Base-by-base conservation (phyloP, 495 filamentous ascomycete genomes). In the Thozetella sp. region DNA sequence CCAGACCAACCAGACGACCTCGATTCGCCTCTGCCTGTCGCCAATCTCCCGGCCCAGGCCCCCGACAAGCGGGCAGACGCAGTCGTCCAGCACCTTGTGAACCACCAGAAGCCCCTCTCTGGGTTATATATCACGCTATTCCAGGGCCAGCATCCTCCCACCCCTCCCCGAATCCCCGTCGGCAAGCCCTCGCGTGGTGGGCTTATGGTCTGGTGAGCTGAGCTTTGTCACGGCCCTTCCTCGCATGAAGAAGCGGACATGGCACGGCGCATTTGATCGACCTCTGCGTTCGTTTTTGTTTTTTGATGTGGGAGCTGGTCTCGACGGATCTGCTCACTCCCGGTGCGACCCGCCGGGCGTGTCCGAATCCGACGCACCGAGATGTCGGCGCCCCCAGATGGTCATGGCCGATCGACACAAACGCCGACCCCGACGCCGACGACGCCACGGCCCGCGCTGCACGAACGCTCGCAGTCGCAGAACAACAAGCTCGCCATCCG, bases 391-490 rank as follows among this genome's bases (percentile, higher is more conserved):
- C 66, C 71, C 56, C 55, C 65, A 30, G 51, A 56, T 56, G 67
- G 71, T 68, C 67, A 71, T 67, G 67, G 66, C 67, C 67, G 52
- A 57, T 53, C 69, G 23, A 63, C 64, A 62, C 83, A 9, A 20
- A 20, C 9, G 4, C 43, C 43, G 43, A 48, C 43, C 11, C 12
- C 43, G 20, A 20, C 9, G 4, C 43, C 43, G 43, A 48, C 43
- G 43, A 48, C 43, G 20, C 43, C 43, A n/a, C 43, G 43, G 11
- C 43, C 10, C 11, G 43, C 87, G 50, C 76, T 88, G 56, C 80
- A 81, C 67, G 80, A 86, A 64, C 79, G 84, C 58, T 79, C 79
- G 20, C 72, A 80, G 30, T 86, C 86, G 61, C 76, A 84, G 59
- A 79, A 70, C 65, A 86, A 86, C 66, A 72, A 71, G 26, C 67